Base-by-base conservation (phyloP, 768 basidiomycete genomes). In the Pleurotus salmoneostramineus region DNA sequence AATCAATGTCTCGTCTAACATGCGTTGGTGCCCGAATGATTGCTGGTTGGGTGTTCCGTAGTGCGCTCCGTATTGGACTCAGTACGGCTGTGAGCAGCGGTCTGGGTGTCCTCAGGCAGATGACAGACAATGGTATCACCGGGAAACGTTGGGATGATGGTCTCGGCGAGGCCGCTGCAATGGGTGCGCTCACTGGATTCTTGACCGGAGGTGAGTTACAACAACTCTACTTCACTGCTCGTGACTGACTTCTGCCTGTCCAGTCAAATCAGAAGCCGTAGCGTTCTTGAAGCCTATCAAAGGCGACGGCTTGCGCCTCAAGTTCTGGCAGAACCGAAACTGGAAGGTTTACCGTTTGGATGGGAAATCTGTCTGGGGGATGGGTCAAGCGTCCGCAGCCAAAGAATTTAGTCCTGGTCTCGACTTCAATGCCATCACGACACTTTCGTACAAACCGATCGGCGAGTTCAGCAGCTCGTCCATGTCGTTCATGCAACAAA, bases 221-320 rank as follows among this genome's bases (percentile, higher is more conserved):
- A 32, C 7, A 36, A 52, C 21, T 15, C 52, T 34, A 2, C 4
- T 34, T 8, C 15, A 3, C 10, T 34, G 33, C 48, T 14, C 15
- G 3, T 12, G 10, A 52, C 17, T 15, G 36, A 3, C 7, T 10
- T 11, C 3, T 42, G 5, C 36, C 11, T 7, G 6, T 4, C 10
- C 21, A 55, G 52, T 43, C 15, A 55, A 55, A n/a, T 36, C 37
- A 7, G 52, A 43, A 43, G 52, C 52, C 2, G 11, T n/a, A 3
- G n/a, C 15, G 40, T 55, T 55, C 52, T 43, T 55, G 14, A 55
- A 55, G 21, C 52, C 52, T 21, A n/a, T 55, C 52, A 55, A 55
- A 27, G 52, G 52, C 21, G 43, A 43, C 10, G 52, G 52, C 1
- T 55, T 55, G 10, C 4, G 17, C 10, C 52, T 55, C 52, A 55